phyloP scores from a whole-genome alignment of 2,329 filamentous ascomycete species.

The Fusarium scirpi region DNA sequence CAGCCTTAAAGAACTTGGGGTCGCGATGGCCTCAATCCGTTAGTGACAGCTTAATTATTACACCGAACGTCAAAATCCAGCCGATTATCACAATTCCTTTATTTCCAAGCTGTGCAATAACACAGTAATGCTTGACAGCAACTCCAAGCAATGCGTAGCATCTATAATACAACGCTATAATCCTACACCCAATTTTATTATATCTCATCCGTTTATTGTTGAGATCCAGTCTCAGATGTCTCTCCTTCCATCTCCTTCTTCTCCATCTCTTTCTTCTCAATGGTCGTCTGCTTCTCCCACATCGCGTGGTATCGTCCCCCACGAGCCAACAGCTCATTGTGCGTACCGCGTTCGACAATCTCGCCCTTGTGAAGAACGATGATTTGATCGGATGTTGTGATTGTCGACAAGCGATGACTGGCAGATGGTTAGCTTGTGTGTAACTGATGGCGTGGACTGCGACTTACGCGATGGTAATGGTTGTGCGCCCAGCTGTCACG shows the following conservation, averaged over 20 bases:
- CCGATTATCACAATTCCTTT: not conserved
- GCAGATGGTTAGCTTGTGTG: conserved; percentile 4
- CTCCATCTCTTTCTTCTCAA: conserved; percentile 53
- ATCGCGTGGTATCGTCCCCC: conserved; percentile 63
- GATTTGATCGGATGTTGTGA: conserved; percentile 67
- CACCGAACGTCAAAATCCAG: too few species aligned
- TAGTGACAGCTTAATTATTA: not conserved
- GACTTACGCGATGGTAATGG: conserved; percentile 54
- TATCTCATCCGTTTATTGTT: not conserved
- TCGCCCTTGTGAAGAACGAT: conserved; percentile 65
- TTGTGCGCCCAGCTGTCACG: conserved; percentile 62
- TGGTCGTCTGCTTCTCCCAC: conserved; percentile 64
- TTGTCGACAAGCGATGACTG: conserved; percentile 68
- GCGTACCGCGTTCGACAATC: conserved; percentile 64
- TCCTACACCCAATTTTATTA: conserved; percentile 4
- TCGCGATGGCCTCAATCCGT: not conserved
- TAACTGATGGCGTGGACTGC: accelerated
- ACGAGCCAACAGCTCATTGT: conserved; percentile 58
- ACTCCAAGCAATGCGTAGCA: not conserved
- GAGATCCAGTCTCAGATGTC: conserved; percentile 18
- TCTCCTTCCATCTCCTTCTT: conserved; percentile 48
- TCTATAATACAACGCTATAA: not conserved
- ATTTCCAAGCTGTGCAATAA: not conserved
- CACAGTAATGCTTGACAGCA: not conserved
- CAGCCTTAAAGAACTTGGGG: not conserved